Evolutionary conservation across 768 basidiomycete genomes (phyloP).

Genomic region (Boletus pseudopeckii): DNA sequence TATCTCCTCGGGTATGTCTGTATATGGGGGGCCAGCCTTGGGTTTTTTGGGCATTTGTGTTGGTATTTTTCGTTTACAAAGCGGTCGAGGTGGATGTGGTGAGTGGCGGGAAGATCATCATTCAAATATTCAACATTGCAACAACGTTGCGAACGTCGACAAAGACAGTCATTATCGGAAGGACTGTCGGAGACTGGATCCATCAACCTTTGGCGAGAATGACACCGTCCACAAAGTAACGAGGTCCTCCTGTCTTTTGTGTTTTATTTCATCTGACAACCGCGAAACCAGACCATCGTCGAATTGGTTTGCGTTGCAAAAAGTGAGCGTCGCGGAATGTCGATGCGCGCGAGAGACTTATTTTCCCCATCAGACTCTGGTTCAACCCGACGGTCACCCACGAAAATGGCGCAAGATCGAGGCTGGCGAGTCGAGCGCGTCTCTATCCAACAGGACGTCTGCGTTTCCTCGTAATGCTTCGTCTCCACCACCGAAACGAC

Average conservation of each 20-base stretch:
- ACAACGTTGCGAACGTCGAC: neutral
- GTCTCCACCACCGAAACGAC: neutral
- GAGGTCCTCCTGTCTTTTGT: neutral
- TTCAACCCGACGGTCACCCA: conserved; percentile 7
- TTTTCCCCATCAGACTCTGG: neutral
- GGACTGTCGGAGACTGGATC: conserved; percentile 20
- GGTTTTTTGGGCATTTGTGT: conserved; percentile 16
- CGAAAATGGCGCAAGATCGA: conserved; percentile 23
- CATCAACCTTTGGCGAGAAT: neutral
- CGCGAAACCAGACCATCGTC: conserved; percentile 38
- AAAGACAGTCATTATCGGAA: neutral
- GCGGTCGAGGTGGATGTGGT: neutral
- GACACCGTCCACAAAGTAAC: conserved; percentile 13
- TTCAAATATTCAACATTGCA: neutral
- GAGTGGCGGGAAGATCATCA: neutral
- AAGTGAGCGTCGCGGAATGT: conserved; percentile 34
- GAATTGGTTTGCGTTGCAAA: conserved; percentile 55
- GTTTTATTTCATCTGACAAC: conserved; percentile 5
- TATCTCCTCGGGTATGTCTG: conserved; percentile 14
- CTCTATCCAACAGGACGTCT: neutral
- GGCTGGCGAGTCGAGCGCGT: neutral
- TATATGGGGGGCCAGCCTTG: conserved; percentile 30
- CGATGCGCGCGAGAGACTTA: neutral
- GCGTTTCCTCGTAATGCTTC: conserved; percentile 4
- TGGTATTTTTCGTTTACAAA: neutral